Evolutionary conservation across 2,329 filamentous ascomycete species (phyloP), one percentile per base, ranked within the genome.

Genomic region (Zopfia rhizophila): DNA sequence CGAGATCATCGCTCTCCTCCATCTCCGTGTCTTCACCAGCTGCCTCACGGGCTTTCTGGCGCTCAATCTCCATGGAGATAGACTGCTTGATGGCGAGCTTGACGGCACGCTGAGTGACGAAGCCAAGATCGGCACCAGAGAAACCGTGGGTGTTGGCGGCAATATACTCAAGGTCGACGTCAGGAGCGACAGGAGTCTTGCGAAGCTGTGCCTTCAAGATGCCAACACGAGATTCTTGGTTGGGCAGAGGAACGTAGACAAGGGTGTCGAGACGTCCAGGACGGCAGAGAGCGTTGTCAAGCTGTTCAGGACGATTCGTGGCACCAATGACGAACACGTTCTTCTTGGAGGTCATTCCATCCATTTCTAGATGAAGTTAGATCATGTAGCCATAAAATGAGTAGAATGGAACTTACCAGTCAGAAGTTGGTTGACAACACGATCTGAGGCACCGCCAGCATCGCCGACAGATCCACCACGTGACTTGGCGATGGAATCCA

Each of bases 311-410:
- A 80, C 94, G 85, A 82, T 99, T 99, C 76, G 94, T 99, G 32
- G 94, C 94, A 74, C 94, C 94, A 65, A 99, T 99, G 58, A 99
- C 94, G 78, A 99, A 99, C 57, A 99, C 94, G 74, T 99, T 99
- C 89, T 99, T 99, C 90, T 99, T 99, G 27, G 93, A 97, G 32
- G 93, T 97, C 93, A 97, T 97, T 66, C 93, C 93, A 63, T 97
- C 93, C 93, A 97, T 97, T 85, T 97, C 91, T 89, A 57, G 30
- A 54, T 16, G 21, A 33, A 31, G 63, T 84, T 75, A 85, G 79
- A 63, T 48, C 46, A 17, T 23, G n/a, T 7, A 41, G 27, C 35
- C 8, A 18, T 23, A 24, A 29, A 33, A n/a, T 22, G 12, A 41
- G 7, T 25, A 36, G 22, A 42, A 29, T 28, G 3, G 5, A 32